Evolutionary conservation across 2,329 filamentous ascomycete genomes (phyloP), one percentile per base, ranked within the genome.

Genomic region (Arthroderma uncinatum): DNA sequence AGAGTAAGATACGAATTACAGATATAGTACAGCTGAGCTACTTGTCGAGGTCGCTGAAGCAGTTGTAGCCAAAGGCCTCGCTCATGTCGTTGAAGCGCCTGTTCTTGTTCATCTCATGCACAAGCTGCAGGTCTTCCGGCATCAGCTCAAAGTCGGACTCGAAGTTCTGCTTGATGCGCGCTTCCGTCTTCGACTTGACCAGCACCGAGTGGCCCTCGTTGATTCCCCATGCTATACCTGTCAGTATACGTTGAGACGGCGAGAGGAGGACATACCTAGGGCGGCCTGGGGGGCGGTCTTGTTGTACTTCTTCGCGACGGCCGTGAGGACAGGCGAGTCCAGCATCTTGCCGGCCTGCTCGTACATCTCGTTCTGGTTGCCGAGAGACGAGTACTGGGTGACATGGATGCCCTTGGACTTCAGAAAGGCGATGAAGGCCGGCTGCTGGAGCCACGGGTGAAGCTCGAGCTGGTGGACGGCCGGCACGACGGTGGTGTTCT

Each of bases 51-150:
- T 82, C 81, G 1, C 66, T 62, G 62, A 81, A 85, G 62, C 83
- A 82, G 6, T 80, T 71, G 67, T 77, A 81, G 2, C 79, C 76
- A 70, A 84, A 85, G 21, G 69, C 71, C 5, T 65, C 70, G 44
- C 74, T 79, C 3, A 80, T 76, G 65, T 85, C 81, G 57, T 84
- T 85, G 65, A 85, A 84, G 42, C 82, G 72, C 62, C 82, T 48
- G 68, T 83, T 83, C 70, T 78, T 82, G 65, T 85, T 81, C 19
- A 84, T 71, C 0, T 60, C 64, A 39, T 75, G 71, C 54, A 83
- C 79, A 69, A 77, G 79, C 64, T 78, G 68, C 63, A 85, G 69
- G 63, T 87, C 83, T 54, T 79, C 78, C 0, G 66, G 63, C 1
- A 76, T 75, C 25, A 87, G 73, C 64, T 79, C 77, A 67, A 87